phyloP scores from a whole-genome alignment of 805 yeast genomes.

The Lipomyces yamanashiensis region DNA sequence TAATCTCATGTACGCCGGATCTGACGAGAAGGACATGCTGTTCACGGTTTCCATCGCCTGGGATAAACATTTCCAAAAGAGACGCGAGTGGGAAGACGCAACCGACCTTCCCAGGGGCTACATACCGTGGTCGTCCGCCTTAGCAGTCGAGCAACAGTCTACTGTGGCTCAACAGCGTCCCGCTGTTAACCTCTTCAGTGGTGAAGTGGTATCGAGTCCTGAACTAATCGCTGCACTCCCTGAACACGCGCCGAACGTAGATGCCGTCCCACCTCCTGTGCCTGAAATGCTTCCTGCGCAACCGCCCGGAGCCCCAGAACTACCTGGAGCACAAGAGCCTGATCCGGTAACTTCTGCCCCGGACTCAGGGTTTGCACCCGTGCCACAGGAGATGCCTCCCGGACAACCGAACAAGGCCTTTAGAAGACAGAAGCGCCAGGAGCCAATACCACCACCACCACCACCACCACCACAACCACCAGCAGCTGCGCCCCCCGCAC shows the following conservation, averaged over 20 bases:
- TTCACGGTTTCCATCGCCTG: constrained; percentile 29
- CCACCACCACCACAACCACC: not conserved
- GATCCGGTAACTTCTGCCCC: not conserved
- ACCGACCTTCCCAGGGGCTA: constrained; percentile 4
- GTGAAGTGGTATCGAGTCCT: not conserved
- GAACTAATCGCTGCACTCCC: not conserved
- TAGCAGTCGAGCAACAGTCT: not conserved
- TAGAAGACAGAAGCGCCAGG: not conserved
- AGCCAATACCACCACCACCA: not conserved
- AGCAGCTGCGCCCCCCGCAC: not conserved
- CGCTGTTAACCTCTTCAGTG: not conserved
- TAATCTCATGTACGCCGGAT: constrained; percentile 31
- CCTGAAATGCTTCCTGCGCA: too few relatives aligned
- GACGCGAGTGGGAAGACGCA: constrained; percentile 14
- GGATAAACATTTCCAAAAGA: constrained; percentile 24
- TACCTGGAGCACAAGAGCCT: not conserved
- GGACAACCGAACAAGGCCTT: not conserved
- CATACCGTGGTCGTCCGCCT: not conserved
- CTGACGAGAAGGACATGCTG: constrained; percentile 23
- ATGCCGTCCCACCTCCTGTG: not conserved
- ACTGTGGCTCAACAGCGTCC: not conserved
- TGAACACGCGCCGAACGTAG: not conserved
- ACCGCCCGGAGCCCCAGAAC: not conserved
- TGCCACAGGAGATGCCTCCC: too few relatives aligned
- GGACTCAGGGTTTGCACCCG: too few relatives aligned